phyloP scores from a whole-genome alignment of 345 rosid species.

The Camelina neglecta region DNA sequence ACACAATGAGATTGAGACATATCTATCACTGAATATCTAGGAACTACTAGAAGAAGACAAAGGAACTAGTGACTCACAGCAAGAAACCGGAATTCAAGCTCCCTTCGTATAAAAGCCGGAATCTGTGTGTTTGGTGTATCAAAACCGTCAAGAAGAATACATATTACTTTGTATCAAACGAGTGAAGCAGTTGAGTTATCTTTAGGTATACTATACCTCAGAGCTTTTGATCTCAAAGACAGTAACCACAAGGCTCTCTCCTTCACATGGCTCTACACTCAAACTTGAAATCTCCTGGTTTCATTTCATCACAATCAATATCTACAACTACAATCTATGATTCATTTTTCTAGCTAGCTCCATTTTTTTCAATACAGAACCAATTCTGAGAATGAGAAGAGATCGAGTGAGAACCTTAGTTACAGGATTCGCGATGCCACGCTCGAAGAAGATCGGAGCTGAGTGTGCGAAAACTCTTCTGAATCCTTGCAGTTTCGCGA shows the following conservation, averaged over 20 bases:
- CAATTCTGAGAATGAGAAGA: not conserved
- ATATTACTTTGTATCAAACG: not conserved
- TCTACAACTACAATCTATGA: not conserved
- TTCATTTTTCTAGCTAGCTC: not conserved
- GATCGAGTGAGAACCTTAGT: slow-evolving; percentile 61
- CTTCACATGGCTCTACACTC: slow-evolving; percentile 80
- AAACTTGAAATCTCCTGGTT: slow-evolving; percentile 92
- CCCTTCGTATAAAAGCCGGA: slow-evolving; percentile 86
- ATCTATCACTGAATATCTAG: not conserved
- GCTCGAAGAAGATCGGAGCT: slow-evolving; percentile 93
- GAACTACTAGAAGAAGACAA: not conserved
- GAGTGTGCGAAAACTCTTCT: slow-evolving; percentile 83
- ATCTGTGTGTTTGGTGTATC: slow-evolving; percentile 51
- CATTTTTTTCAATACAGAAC: not conserved
- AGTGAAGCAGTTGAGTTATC: not conserved
- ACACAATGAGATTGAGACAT: not conserved
- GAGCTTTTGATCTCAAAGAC: slow-evolving; percentile 76
- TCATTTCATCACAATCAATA: not conserved
- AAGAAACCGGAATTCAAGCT: slow-evolving; percentile 82
- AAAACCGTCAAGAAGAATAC: slow-evolving; percentile 17
- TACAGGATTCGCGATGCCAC: slow-evolving; percentile 86
- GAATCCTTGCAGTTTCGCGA: slow-evolving; percentile 74
- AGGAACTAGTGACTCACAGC: slow-evolving; percentile 67
- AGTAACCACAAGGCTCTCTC: slow-evolving; percentile 74
- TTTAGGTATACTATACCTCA: slow-evolving; percentile 54